Evolutionary conservation across 2,329 filamentous ascomycete species (phyloP), one percentile per base, ranked within the genome.

Genomic region (Venturia effusa): DNA sequence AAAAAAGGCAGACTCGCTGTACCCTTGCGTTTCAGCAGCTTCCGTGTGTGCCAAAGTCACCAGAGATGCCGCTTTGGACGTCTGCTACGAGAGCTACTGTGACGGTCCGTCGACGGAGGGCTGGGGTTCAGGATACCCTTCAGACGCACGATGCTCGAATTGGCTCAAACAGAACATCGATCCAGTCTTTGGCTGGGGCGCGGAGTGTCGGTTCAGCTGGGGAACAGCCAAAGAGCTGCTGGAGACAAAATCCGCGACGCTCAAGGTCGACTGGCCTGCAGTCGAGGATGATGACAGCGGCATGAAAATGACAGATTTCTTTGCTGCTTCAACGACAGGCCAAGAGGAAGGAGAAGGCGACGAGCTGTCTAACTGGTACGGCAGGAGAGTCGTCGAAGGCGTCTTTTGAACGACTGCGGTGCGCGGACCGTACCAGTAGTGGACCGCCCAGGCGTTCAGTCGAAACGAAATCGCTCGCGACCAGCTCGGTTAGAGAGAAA

Each of bases 11-110:
- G 93, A 99, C 74, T 91, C 88, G 66, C 74, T 97, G 60, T 97
- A 93, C 74, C 92, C 94, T 1, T 93, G 88, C 72, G 94, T 97
- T 63, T 95, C 90, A 70, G 94, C 93, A 39, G 93, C 94, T 7
- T 94, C 89, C 67, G 92, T 99, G 2, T 95, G 90, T 74, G 94
- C 94, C 63, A 99, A 99, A 76, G 94, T 99, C 37, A 97, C 94
- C 15, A 82, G 94, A 67, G 94, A 99, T 76, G 89, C 88, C 1
- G 92, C 92, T 5, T 81, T 97, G 30, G 92, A 97, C 71, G 84
- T 88, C 2, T 81, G 93, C 51, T 93, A 89, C 71, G 79, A 83
- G 64, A 76, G 78, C 5, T 74, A 61, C 22, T 67, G 69, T 15
- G 70, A 70, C 64, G 71, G 74, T 48, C 68, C 68, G 40, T 71